Conservation (phyloP, 805 yeast species). For the Starmerella sp. region DNA sequence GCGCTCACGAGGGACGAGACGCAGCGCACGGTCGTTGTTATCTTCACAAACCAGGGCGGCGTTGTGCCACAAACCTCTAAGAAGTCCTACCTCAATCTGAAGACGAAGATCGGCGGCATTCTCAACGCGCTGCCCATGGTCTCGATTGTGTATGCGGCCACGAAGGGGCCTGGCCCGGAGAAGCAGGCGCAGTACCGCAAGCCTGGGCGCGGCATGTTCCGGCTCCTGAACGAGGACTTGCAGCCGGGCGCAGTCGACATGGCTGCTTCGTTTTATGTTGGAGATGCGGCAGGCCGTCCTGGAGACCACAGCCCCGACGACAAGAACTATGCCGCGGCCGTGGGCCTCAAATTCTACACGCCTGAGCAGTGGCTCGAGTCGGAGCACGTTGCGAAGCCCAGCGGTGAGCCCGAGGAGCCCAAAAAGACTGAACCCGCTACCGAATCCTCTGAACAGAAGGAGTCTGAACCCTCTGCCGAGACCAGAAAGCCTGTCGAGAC, state of each 20-base stretch:
- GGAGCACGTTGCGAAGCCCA: background rate
- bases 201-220: slow-evolving; percentile 74
- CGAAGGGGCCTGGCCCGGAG: slow-evolving; percentile 32
- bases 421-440: background rate
- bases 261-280: slow-evolving; percentile 55
- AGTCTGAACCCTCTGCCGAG: too few species aligned
- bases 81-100: slow-evolving; percentile 30
- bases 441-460: too few species aligned
- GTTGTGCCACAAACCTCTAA: slow-evolving; percentile 34
- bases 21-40: slow-evolving; percentile 36
- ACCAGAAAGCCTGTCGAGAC: too few species aligned
- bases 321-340: slow-evolving; percentile 48
- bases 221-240: slow-evolving; percentile 37
- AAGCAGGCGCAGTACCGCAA: slow-evolving; percentile 33
- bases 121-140: slow-evolving; percentile 1
- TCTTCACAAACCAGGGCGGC: slow-evolving; percentile 83
- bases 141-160: slow-evolving; percentile 45
- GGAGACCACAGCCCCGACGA: slow-evolving; percentile 77
- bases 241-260: slow-evolving; percentile 30
- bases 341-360: slow-evolving; percentile 43
- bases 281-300: slow-evolving; percentile 89
- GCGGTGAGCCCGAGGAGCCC: background rate
- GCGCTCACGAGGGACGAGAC: background rate
- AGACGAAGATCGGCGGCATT: slow-evolving; percentile 18
- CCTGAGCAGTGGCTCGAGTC: slow-evolving; percentile 49